Evolutionary conservation across 208 protist genomes (phyloP).

Genomic region (Borovskyia barvae): DNA sequence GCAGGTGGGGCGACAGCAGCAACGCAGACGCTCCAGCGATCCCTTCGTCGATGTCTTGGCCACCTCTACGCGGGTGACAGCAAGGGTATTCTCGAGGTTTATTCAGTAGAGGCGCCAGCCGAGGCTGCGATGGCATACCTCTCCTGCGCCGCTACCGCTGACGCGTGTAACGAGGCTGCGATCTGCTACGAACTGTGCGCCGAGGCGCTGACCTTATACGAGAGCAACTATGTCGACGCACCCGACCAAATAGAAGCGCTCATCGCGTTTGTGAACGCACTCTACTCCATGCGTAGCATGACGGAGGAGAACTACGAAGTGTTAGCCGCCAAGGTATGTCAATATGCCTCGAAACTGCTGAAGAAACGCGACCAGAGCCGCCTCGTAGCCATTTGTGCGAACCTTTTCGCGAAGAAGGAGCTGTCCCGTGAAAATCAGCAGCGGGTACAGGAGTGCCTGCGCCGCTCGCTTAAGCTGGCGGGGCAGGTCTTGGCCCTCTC

Average conservation of each 20-base stretch:
- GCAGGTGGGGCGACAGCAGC: background rate
- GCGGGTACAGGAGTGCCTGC: conserved; percentile 91
- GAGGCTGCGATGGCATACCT: conserved; percentile 89
- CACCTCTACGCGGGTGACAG: conserved; percentile 70
- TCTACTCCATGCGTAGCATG: conserved; percentile 46
- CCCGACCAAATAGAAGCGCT: conserved; percentile 84
- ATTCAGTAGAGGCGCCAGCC: conserved; percentile 37
- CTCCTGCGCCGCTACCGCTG: conserved; percentile 72
- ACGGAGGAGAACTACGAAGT: conserved; percentile 93
- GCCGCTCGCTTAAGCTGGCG: conserved; percentile 92
- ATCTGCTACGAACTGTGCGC: conserved; percentile 87
- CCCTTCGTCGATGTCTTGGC: conserved; percentile 35
- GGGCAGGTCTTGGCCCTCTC: conserved; percentile 71
- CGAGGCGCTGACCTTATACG: conserved; percentile 94
- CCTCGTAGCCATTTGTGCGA: conserved; percentile 69
- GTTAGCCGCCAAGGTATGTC: conserved; percentile 85
- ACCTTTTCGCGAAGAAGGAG: conserved; percentile 88
- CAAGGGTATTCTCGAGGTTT: conserved; percentile 73
- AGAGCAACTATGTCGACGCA: conserved; percentile 87
- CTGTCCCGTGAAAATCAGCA: conserved; percentile 60
- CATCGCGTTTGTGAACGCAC: conserved; percentile 62
- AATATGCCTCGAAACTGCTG: conserved; percentile 89
- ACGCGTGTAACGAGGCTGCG: conserved; percentile 69
- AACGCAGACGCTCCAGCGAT: conserved; percentile 7
- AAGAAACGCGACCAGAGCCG: conserved; percentile 92